Evolutionary conservation across 306 rosid genomes (phyloP).

Genomic region (Cicer yamashitae): DNA sequence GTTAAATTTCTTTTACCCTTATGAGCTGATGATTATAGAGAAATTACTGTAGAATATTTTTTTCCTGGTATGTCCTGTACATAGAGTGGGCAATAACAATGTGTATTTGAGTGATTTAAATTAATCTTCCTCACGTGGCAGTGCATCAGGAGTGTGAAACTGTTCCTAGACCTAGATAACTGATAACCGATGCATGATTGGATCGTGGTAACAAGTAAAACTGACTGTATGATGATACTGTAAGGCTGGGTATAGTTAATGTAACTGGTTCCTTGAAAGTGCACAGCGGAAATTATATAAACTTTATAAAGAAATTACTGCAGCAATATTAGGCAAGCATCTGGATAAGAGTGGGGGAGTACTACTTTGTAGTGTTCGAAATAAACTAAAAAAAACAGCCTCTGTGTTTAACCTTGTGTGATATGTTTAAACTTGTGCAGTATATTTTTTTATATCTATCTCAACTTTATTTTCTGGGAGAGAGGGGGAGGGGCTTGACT

Average conservation of each 20-base stretch:
- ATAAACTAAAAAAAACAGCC: constrained; percentile 30
- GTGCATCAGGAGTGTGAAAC: constrained; percentile 18
- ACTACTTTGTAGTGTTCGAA: constrained; percentile 2
- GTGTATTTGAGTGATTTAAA: constrained; percentile 25
- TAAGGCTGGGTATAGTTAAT: too few species aligned
- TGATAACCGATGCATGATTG: constrained; percentile 4
- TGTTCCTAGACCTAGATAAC: constrained; percentile 2
- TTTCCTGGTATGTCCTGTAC: background rate
- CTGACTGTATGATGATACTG: background rate
- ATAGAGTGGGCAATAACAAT: constrained; percentile 4
- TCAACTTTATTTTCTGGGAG: background rate
- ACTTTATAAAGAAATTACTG: constrained; percentile 23
- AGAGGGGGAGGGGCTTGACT: too few species aligned
- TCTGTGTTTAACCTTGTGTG: background rate
- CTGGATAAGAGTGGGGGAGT: constrained; percentile 30
- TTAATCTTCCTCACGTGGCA: constrained; percentile 6
- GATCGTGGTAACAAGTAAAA: constrained; percentile 35
- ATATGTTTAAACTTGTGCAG: background rate
- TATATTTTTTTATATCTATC: background rate
- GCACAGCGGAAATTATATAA: constrained; percentile 14
- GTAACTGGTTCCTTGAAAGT: background rate
- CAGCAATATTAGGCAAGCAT: constrained; percentile 11
- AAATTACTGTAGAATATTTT: constrained; percentile 18
- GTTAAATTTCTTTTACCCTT: constrained; percentile 36
- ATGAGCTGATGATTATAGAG: constrained; percentile 12